Evolutionary conservation across 2,329 filamentous ascomycete genomes (phyloP), one percentile per base, ranked within the genome.

Genomic region (Monilinia fructigena): DNA sequence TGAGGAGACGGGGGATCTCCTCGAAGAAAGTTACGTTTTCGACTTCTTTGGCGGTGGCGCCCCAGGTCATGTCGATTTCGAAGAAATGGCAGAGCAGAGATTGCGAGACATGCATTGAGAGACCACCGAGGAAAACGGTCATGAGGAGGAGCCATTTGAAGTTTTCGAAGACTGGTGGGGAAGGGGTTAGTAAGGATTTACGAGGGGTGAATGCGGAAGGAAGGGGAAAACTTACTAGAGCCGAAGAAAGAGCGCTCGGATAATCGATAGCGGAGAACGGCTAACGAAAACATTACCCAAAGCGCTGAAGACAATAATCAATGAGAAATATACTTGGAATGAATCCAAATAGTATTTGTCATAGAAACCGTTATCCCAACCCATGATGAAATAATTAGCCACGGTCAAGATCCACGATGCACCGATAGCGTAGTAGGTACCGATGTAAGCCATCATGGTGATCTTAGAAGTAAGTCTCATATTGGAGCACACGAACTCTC

Each of bases 51-150:
- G 88, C 85, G 0, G 92, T 96, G 1, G 91, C 88, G 60, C 91
- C 91, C 92, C 92, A 95, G 3, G 86, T 86, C 89, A 95, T 94
- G 78, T 95, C 85, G 75, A 94, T 87, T 79, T 91, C 87, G 76
- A 95, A 91, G 85, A 95, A 91, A 80, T 96, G 92, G 4, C 87
- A 84, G 59, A 95, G 79, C 38, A 96, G 81, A 1, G 92, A 92
- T 76, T 93, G 89, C 40, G 86, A 91, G 59, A 96, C 85, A 79
- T 96, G 91, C 50, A 96, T 83, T 1, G 88, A 91, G 63, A 95
- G 82, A 48, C 92, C 92, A 60, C 92, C 92, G 20, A 96, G 82
- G 82, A 95, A 96, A 76, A 95, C 88, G 69, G 88, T 89, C 59
- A 94, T 81, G 78, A 90, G 81, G 66, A 89, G 78, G 20, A 89